Evolutionary conservation across 2,329 filamentous ascomycete species (phyloP), one percentile per base, ranked within the genome.

Genomic region (Fusarium sterilihyphosum): DNA sequence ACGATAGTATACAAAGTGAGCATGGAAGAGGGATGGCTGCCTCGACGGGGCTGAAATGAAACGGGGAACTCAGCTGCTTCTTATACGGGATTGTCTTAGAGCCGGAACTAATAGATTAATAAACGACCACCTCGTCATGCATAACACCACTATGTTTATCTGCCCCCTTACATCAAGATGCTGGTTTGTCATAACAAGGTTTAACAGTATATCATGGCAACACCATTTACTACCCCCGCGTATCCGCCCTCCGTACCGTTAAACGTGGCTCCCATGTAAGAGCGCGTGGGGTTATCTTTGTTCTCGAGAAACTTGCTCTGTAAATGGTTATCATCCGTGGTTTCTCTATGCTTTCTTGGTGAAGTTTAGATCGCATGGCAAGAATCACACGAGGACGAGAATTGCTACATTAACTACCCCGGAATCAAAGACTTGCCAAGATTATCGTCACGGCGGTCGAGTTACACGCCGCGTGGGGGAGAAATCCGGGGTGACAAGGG

Each of bases 401-500:
- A 41, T 31, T 17, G 29, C n/a, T 37, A 47, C 13, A n/a, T n/a
- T 22, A 16, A 37, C 22, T 41, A 43, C n/a, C 12, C 40, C 18
- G 18, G 24, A 65, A 29, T 44, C 31, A 46, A 24, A 44, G 24
- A 49, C 24, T 53, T 33, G 52, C 44, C 66, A 70, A 65, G 40
- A 47, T 40, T 29, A 29, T 49, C 18, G 44, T 22, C 47, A 37
- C 33, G 18, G 33, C 18, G 24, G 61, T 35, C 38, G 31, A 68
- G 57, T 54, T 33, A 47, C 61, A 74, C 61, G 61, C 61, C 53
- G 66, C 58, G 71, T 73, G 71, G 71, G 71, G 70, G 71, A 47
- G 37, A 41, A 66, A 54, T 57, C 68, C 26, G 64, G 71, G 71
- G 67, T 54, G 71, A 71, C 58, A 71, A 73, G 57, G 68, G 47